Conservation (phyloP, 2,329 filamentous ascomycete genomes). For the Eutypella sp. region DNA sequence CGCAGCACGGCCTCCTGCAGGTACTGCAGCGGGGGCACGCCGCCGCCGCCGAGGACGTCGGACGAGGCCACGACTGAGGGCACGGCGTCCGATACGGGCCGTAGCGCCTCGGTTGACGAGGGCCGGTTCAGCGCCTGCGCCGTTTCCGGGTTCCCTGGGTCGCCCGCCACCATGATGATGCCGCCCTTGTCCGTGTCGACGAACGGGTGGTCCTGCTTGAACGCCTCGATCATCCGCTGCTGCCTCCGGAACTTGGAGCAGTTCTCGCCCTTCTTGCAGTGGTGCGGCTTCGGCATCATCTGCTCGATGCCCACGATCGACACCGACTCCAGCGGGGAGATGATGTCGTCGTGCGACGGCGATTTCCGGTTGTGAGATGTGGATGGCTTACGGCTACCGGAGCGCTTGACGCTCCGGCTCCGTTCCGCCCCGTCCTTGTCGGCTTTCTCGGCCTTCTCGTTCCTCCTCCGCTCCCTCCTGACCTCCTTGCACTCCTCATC, state of each 20-base stretch:
- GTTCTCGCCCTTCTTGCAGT: constrained; percentile 79
- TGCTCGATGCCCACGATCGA: constrained; percentile 93
- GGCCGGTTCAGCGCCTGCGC: constrained; percentile 51
- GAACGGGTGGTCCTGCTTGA: constrained; percentile 72
- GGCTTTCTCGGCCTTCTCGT: constrained; percentile 24
- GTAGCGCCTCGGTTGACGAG: constrained; percentile 47
- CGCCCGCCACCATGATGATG: constrained; percentile 70
- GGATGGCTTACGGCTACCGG: constrained; percentile 29
- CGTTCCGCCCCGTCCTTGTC: constrained; percentile 2
- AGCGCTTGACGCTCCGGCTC: constrained; percentile 28
- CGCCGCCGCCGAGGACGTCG: constrained; percentile 71
- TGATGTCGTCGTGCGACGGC: constrained; percentile 53
- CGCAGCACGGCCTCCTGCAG: constrained; percentile 71
- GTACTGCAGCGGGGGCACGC: constrained; percentile 57
- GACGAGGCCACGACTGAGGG: constrained; percentile 88
- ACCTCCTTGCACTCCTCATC: constrained; percentile 50
- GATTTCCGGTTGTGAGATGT: constrained; percentile 27
- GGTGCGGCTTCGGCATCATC: constrained; percentile 76
- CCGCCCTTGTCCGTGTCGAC: constrained; percentile 55
- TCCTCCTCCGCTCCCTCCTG: constrained; percentile 38
- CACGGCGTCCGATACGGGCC: constrained; percentile 68
- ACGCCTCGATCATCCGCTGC: constrained; percentile 68
- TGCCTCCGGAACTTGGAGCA: constrained; percentile 80
- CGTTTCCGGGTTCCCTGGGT: constrained; percentile 72
- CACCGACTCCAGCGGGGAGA: constrained; percentile 76